phyloP scores from a whole-genome alignment of 2,329 filamentous ascomycete genomes.

The Aspergillus fijiensis region DNA sequence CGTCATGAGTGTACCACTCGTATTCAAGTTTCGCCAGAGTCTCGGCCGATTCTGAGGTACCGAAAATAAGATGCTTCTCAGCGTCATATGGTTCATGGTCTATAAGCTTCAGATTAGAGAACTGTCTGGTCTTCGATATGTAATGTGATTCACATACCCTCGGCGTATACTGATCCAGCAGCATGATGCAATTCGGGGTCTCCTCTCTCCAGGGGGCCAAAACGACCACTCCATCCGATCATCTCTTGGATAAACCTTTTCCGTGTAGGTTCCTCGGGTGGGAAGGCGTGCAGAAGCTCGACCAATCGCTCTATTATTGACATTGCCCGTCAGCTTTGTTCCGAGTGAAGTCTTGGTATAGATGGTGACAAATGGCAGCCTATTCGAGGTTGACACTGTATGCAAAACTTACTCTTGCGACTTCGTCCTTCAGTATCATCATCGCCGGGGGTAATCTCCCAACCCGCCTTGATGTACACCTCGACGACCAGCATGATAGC shows the following conservation, averaged over 20 bases:
- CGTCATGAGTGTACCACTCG: slow-evolving; percentile 87
- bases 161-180: slow-evolving; percentile 81
- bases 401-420: slow-evolving; percentile 50
- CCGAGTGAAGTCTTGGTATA: background rate
- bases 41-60: slow-evolving; percentile 83
- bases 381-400: background rate
- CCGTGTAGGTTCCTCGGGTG: slow-evolving; percentile 78
- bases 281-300: slow-evolving; percentile 76
- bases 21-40: slow-evolving; percentile 82
- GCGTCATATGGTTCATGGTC: slow-evolving; percentile 92
- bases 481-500: slow-evolving; percentile 84
- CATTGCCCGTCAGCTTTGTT: background rate
- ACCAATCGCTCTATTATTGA: slow-evolving; percentile 58
- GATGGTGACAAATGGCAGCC: background rate
- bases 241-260: slow-evolving; percentile 91
- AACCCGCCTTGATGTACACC: slow-evolving; percentile 82
- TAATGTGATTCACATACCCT: slow-evolving; percentile 49
- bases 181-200: slow-evolving; percentile 96
- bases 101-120: slow-evolving; percentile 28
- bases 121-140: background rate
- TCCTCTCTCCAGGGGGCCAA: slow-evolving; percentile 82
- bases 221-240: slow-evolving; percentile 82
- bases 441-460: slow-evolving; percentile 55
- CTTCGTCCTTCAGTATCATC: slow-evolving; percentile 66
- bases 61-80: slow-evolving; percentile 82